Conservation (phyloP, 2,329 filamentous ascomycete genomes). For the Beauveria australis region DNA sequence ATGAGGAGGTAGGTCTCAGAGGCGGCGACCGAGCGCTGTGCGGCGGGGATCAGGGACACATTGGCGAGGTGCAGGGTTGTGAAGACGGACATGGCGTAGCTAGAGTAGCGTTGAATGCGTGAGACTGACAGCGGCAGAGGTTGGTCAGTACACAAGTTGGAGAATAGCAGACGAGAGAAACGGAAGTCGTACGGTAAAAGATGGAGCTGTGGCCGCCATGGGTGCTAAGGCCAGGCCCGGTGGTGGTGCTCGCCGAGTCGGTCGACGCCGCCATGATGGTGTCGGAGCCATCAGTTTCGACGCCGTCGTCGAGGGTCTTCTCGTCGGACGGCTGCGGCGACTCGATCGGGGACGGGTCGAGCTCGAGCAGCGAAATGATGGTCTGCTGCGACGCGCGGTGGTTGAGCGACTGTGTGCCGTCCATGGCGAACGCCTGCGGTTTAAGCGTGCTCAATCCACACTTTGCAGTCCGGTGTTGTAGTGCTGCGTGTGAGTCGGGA, state of each 20-base stretch:
- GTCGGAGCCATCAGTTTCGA: conserved; percentile 20
- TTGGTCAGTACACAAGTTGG: not conserved
- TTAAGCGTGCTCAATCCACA: not conserved
- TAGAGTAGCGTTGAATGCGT: conserved; percentile 79
- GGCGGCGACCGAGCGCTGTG: conserved; percentile 62
- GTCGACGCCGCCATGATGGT: conserved; percentile 17
- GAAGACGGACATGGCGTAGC: conserved; percentile 75
- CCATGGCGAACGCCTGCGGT: not conserved
- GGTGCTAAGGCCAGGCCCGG: conserved; percentile 54
- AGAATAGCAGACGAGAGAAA: not conserved
- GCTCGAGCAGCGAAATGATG: conserved; percentile 59
- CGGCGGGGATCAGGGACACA: conserved; percentile 70
- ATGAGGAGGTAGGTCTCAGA: conserved; percentile 84
- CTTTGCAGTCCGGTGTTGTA: not conserved
- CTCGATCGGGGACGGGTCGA: conserved; percentile 77
- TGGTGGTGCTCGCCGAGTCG: conserved; percentile 29
- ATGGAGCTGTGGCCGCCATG: conserved; percentile 56
- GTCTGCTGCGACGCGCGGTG: conserved; percentile 43
- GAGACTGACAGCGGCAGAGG: conserved; percentile 41
- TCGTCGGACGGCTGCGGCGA: conserved; percentile 40
- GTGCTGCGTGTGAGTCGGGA: too few relatives aligned
- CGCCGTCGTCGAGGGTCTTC: conserved; percentile 35
- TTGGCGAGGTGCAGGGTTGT: conserved; percentile 70
- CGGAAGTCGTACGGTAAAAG: conserved; percentile 58
- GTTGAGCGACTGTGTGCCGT: conserved; percentile 20